phyloP scores from a whole-genome alignment of 495 filamentous ascomycete species.

The Neurospora terricola region DNA sequence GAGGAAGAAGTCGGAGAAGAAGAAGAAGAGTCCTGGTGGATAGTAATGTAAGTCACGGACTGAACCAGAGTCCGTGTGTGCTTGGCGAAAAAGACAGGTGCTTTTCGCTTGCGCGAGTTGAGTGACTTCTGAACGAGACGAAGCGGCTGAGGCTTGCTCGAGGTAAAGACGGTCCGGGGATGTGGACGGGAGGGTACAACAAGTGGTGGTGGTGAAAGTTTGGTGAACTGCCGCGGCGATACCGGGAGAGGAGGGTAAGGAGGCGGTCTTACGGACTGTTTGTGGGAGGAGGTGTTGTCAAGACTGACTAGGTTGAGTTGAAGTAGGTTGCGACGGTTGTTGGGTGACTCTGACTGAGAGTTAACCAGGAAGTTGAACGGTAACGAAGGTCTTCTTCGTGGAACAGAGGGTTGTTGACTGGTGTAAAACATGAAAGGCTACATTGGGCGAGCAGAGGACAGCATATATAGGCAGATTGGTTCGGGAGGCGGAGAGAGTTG shows the following conservation, averaged over 20 bases:
- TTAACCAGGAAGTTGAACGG: neutral
- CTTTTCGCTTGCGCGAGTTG: slow-evolving; percentile 8
- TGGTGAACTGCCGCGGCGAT: neutral
- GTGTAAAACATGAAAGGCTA: neutral
- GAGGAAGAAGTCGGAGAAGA: neutral
- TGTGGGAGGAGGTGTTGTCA: neutral
- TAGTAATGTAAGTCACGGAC: slow-evolving; percentile 29
- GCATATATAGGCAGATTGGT: neutral
- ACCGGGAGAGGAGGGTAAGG: neutral
- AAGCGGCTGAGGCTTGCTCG: slow-evolving; percentile 15
- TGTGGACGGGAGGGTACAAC: neutral
- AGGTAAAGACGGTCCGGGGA: slow-evolving; percentile 12
- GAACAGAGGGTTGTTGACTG: neutral
- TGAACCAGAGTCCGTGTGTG: slow-evolving; percentile 16
- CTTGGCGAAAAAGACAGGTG: slow-evolving; percentile 20
- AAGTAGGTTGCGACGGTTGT: neutral
- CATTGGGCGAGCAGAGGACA: neutral
- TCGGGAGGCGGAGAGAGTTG: neutral
- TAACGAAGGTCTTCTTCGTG: neutral
- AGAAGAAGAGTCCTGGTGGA: slow-evolving; percentile 42
- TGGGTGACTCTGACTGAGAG: neutral
- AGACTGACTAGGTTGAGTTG: neutral
- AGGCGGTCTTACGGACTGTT: neutral
- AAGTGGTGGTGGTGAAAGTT: neutral
- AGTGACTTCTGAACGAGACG: slow-evolving; percentile 15